Evolutionary conservation across 805 yeast species (phyloP).

Genomic region (Monosporozyma servazzii): DNA sequence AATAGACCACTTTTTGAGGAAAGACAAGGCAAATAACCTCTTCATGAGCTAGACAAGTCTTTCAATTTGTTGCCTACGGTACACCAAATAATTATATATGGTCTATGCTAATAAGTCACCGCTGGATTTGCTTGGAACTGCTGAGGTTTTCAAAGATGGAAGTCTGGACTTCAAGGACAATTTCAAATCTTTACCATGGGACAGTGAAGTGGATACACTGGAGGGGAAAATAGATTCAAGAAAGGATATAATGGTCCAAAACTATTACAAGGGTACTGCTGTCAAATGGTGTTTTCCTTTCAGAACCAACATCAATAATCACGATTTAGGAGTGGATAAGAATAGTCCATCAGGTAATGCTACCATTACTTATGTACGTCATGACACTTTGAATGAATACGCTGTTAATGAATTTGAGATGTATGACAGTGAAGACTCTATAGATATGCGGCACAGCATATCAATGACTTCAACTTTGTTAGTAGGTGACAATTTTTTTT

Average conservation of each 20-base stretch:
- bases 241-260: not conserved
- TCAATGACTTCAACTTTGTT: constrained; percentile 5
- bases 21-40: not conserved
- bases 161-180: not conserved
- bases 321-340: not conserved
- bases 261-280: not conserved
- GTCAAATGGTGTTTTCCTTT: constrained; percentile 5
- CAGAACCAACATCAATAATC: not conserved
- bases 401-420: not conserved
- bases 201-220: not conserved
- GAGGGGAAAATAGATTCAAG: not conserved
- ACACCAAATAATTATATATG: not conserved
- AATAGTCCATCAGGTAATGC: not conserved
- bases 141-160: not conserved
- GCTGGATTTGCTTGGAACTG: not conserved
- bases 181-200: not conserved
- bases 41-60: not conserved
- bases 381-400: not conserved
- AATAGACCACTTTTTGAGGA: not conserved
- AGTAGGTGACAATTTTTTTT: constrained; percentile 11
- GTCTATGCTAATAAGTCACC: not conserved
- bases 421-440: not conserved
- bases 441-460: no score
- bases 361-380: not conserved
- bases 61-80: no score